These are phyloP conservation scores for Priceomyces haplophilus DNA, from an alignment of 805 yeast species.

Conservation along the genomic window DNA sequence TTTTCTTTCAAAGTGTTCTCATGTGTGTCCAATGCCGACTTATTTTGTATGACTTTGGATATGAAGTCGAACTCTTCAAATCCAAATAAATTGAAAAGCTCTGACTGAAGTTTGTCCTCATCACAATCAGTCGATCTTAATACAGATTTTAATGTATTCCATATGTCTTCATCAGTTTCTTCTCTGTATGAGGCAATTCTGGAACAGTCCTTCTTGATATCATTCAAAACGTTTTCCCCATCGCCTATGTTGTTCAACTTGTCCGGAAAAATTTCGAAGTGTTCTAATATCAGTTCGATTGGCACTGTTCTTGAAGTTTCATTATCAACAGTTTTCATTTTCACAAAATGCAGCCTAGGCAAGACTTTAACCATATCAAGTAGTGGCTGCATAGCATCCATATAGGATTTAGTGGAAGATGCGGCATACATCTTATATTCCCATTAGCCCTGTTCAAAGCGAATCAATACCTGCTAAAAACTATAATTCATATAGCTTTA, in stretches of 20 bases:
- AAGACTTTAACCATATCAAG: slow-evolving; percentile 43
- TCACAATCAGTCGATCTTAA: slow-evolving; percentile 41
- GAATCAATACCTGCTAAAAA: background rate
- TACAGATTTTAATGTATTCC: slow-evolving; percentile 24
- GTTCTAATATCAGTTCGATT: slow-evolving; percentile 31
- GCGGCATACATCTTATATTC: slow-evolving; percentile 30
- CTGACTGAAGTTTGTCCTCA: slow-evolving; percentile 64
- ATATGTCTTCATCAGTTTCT: slow-evolving; percentile 30
- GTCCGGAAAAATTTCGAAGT: slow-evolving; percentile 38
- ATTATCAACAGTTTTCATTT: slow-evolving; percentile 38
- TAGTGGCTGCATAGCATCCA: slow-evolving; percentile 77
- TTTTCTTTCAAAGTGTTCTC: slow-evolving; percentile 15
- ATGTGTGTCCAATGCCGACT: slow-evolving; percentile 14
- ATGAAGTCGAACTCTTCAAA: slow-evolving; percentile 82
- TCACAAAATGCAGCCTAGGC: slow-evolving; percentile 14
- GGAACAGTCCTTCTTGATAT: slow-evolving; percentile 28
- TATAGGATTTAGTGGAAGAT: slow-evolving; percentile 67
- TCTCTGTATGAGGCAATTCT: slow-evolving; percentile 31
- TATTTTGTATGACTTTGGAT: slow-evolving; percentile 54
- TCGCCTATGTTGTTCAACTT: slow-evolving; percentile 17
- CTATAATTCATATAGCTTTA: background rate
- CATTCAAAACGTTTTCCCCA: slow-evolving; percentile 18
- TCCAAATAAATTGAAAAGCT: slow-evolving; percentile 77
- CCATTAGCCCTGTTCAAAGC: background rate
- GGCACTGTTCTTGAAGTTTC: slow-evolving; percentile 24